A percentile compares a stretch with the other conserved stretches of the same genome.
phyloP scores from a whole-genome alignment of 495 filamentous ascomycete genomes.

The Schizothecium vesticola region DNA sequence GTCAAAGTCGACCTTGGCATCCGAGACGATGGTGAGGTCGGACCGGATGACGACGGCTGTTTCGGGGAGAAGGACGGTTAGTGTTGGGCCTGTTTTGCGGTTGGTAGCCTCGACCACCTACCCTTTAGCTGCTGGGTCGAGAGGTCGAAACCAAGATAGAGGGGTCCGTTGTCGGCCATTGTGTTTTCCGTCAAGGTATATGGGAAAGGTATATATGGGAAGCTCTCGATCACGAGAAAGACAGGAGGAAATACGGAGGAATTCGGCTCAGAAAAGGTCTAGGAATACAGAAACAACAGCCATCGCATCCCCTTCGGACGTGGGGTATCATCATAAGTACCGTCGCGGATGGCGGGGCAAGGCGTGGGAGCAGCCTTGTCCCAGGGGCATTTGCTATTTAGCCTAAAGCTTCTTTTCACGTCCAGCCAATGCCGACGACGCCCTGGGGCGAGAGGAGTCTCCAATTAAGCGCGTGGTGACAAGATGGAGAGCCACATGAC shows the following conservation, averaged over 20 bases:
- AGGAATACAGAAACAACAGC: background rate
- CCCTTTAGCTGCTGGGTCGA: conserved; percentile 96
- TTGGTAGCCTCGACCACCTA: conserved; percentile 22
- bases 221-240: background rate
- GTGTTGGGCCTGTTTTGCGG: conserved; percentile 5
- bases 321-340: conserved; percentile 6
- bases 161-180: conserved; percentile 48
- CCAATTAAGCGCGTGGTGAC: background rate
- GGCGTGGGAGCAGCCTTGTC: conserved; percentile 21
- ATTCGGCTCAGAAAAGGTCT: background rate
- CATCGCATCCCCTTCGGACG: background rate
- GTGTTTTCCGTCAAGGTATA: conserved; percentile 16
- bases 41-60: conserved; percentile 74
- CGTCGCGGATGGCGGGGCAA: conserved; percentile 10
- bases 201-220: background rate
- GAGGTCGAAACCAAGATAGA: conserved; percentile 92
- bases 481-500: background rate
- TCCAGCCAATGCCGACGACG: conserved; percentile 18
- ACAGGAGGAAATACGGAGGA: background rate
- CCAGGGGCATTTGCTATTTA: conserved; percentile 16
- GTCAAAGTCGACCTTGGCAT: conserved; percentile 73
- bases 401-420: conserved; percentile 13
- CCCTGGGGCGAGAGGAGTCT: background rate
- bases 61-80: background rate
- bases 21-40: conserved; percentile 65